Conservation (phyloP, 257 asterid species). For the Nicotiana paniculata region DNA sequence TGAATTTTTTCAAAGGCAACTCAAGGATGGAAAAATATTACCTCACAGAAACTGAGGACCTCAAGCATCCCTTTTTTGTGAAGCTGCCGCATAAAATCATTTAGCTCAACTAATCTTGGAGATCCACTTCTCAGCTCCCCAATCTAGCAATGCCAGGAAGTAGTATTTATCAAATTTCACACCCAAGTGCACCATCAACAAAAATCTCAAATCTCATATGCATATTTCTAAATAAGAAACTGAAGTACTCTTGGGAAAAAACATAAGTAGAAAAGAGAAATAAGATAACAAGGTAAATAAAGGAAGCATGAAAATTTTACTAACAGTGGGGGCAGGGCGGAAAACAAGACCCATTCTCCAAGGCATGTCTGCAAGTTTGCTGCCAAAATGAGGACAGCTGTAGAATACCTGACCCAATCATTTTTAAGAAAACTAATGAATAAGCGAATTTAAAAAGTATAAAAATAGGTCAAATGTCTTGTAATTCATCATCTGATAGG, state of each 20-base stretch:
- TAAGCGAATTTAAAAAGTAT: neutral
- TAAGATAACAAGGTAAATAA: neutral
- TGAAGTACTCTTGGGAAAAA: neutral
- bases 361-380: constrained; percentile 99
- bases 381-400: constrained; percentile 98
- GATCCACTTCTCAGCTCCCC: constrained; percentile 99
- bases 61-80: constrained; percentile 66
- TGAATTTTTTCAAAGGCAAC: neutral
- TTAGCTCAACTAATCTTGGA: constrained; percentile 84
- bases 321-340: constrained; percentile 98
- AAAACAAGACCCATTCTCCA: constrained; percentile 98
- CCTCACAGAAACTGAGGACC: constrained; percentile 98
- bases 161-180: constrained; percentile 4
- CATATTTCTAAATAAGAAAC: neutral
- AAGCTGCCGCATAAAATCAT: constrained; percentile 69
- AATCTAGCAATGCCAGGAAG: constrained; percentile 48
- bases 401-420: constrained; percentile 67
- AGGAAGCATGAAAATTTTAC: constrained; percentile 21
- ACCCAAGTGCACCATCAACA: neutral
- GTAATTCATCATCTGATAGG: neutral
- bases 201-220: constrained; percentile 6
- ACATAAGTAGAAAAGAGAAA: neutral
- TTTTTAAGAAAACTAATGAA: constrained; percentile 2
- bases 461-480: neutral
- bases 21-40: constrained; percentile 7